A percentile compares a stretch with the other conserved stretches of the same genome.
These are phyloP conservation scores for Torulaspora globosa DNA, from an alignment of 1,139 yeast genomes.

Conservation along the genomic window DNA sequence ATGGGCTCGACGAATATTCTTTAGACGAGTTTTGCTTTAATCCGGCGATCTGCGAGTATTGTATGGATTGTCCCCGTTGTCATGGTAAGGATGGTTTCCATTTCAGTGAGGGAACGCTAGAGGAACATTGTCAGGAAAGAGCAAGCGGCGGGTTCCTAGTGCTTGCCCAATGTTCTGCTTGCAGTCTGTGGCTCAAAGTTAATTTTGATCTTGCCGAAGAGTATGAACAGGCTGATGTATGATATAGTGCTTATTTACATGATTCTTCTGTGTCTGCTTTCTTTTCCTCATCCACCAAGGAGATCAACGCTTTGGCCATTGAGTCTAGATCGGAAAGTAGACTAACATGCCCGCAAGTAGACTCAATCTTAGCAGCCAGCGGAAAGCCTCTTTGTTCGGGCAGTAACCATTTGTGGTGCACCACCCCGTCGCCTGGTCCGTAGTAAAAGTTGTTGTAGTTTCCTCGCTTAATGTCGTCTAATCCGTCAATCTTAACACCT, in stretches of 20 bases:
- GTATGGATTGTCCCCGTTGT: constrained; percentile 73
- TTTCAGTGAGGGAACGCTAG: constrained; percentile 59
- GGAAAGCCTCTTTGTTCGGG: constrained; percentile 70
- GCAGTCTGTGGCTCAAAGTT: constrained; percentile 81
- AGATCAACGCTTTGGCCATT: constrained; percentile 65
- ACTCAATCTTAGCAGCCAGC: constrained; percentile 63
- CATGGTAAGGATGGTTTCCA: constrained; percentile 50
- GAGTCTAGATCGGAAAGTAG: constrained; percentile 68
- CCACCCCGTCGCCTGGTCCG: constrained; percentile 93
- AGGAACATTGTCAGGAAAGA: constrained; percentile 48
- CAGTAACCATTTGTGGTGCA: constrained; percentile 75
- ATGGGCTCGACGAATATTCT: constrained; percentile 62
- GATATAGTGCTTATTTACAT: constrained; percentile 45
- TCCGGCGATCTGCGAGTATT: constrained; percentile 27
- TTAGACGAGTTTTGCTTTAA: constrained; percentile 52
- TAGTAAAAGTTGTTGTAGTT: constrained; percentile 71
- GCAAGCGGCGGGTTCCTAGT: constrained; percentile 57
- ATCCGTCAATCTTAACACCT: constrained; percentile 61
- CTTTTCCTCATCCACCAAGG: constrained; percentile 54
- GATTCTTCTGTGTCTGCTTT: constrained; percentile 7
- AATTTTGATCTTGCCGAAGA: constrained; percentile 44
- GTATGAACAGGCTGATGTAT: constrained; percentile 11
- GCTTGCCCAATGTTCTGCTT: constrained; percentile 70
- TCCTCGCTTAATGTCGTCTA: constrained; percentile 64
- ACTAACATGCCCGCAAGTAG: constrained; percentile 72